These are phyloP conservation scores for Cadophora luteo-olivacea DNA, from an alignment of 2,329 filamentous ascomycete genomes.

Conservation along the genomic window DNA sequence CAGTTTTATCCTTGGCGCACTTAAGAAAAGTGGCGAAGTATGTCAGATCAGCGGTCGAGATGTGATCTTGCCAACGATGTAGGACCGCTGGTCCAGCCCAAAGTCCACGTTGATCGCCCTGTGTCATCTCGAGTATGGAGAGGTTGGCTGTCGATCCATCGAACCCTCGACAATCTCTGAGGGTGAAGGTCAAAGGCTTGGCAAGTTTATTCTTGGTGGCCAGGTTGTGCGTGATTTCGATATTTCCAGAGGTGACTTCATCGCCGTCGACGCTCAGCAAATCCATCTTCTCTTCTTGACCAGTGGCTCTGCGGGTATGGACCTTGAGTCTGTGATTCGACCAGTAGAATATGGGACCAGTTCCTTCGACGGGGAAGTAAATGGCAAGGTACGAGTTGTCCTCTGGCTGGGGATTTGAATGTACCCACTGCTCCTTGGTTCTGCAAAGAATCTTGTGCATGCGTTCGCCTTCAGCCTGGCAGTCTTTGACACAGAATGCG, in stretches of 20 bases:
- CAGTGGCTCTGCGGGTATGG: neutral
- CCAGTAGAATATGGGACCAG: neutral
- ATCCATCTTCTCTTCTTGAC: neutral
- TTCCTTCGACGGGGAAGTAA: neutral
- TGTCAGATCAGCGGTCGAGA: neutral
- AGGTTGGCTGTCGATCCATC: slow-evolving; percentile 10
- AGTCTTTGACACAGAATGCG: neutral
- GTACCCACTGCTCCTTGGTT: neutral
- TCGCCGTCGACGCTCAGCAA: neutral
- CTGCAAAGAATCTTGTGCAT: slow-evolving; percentile 7
- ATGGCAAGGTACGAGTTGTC: neutral
- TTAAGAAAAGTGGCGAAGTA: neutral
- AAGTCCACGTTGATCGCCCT: slow-evolving; percentile 1
- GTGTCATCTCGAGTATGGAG: slow-evolving; percentile 12
- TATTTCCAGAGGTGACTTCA: neutral
- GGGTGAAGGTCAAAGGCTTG: neutral
- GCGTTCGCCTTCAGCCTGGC: neutral
- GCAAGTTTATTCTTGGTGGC: neutral
- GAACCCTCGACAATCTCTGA: neutral
- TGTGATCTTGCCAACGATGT: neutral
- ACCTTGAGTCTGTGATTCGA: neutral
- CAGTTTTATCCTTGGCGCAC: neutral
- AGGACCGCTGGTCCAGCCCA: slow-evolving; percentile 8
- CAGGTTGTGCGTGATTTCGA: slow-evolving; percentile 1
- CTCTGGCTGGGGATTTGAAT: neutral